phyloP scores from a whole-genome alignment of 495 filamentous ascomycete genomes.

The Penicillium tannophilum region DNA sequence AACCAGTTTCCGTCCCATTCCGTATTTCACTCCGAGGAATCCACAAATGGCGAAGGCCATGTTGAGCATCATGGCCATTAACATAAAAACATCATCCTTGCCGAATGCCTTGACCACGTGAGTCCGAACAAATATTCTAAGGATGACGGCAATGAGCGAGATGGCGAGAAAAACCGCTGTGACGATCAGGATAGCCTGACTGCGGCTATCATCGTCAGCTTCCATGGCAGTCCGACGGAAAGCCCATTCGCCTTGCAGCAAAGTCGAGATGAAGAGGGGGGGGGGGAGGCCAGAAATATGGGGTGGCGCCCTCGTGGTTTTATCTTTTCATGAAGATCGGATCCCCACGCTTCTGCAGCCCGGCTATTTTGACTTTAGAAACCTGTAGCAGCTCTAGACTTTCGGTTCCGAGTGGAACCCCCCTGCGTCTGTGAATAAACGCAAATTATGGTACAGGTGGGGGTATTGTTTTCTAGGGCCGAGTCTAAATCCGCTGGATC shows the following conservation, averaged over 20 bases:
- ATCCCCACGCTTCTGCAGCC: conserved; percentile 5
- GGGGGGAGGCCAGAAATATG: not conserved
- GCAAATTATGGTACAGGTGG: conserved; percentile 15
- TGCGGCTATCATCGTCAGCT: conserved; percentile 22
- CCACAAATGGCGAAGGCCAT: conserved; percentile 32
- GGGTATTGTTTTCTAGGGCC: conserved; percentile 20
- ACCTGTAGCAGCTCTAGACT: conserved; percentile 17
- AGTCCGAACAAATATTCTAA: conserved; percentile 37
- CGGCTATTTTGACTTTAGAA: conserved; percentile 16
- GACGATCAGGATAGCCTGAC: conserved; percentile 31
- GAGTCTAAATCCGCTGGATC: conserved; percentile 21
- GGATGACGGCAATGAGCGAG: conserved; percentile 25
- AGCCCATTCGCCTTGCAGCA: conserved; percentile 15
- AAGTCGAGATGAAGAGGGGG: not conserved
- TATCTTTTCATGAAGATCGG: conserved; percentile 22
- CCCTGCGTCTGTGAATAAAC: conserved; percentile 10
- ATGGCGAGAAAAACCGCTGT: conserved; percentile 36
- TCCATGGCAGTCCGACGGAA: conserved; percentile 16
- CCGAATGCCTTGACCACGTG: conserved; percentile 33
- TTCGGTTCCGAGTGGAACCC: conserved; percentile 10
- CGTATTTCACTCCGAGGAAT: conserved; percentile 32
- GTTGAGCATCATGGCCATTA: conserved; percentile 35
- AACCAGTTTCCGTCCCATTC: conserved; percentile 29
- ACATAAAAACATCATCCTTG: conserved; percentile 37
- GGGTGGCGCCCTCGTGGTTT: conserved; percentile 17